These are phyloP conservation scores for Angophora floribunda DNA, from an alignment of 345 rosid genomes.

Conservation along the genomic window DNA sequence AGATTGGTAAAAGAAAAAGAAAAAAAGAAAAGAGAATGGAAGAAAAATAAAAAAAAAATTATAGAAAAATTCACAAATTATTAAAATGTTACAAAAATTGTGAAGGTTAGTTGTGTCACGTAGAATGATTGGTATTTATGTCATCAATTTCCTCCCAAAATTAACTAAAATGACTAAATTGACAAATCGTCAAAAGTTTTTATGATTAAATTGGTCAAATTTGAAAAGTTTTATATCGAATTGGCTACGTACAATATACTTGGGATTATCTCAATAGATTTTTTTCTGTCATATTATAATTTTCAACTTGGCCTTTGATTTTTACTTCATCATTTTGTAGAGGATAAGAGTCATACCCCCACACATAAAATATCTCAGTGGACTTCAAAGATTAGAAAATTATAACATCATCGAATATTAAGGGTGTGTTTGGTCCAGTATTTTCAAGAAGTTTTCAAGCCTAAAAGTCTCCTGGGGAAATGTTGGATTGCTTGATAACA, in stretches of 20 bases:
- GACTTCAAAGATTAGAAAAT: neutral
- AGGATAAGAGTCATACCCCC: too few species aligned
- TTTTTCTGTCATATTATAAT: too few species aligned
- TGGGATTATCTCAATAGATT: neutral
- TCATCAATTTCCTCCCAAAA: neutral
- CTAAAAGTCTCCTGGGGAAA: too few species aligned
- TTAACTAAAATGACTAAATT: neutral
- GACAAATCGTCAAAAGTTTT: neutral
- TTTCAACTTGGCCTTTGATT: too few species aligned
- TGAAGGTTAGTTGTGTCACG: rapidly evolving
- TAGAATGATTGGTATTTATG: rapidly evolving
- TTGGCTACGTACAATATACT: neutral
- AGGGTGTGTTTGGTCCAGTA: too few species aligned
- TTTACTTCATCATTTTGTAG: too few species aligned
- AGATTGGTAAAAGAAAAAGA: neutral
- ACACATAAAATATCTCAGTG: neutral
- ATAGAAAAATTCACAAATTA: neutral
- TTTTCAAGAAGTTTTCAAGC: too few species aligned
- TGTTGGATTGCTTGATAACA: too few species aligned
- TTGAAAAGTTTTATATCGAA: neutral
- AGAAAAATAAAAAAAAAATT: too few species aligned
- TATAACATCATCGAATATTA: neutral
- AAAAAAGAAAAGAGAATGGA: neutral
- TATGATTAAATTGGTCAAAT: neutral
- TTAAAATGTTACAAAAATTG: neutral